phyloP scores from a whole-genome alignment of 1,284 basidiomycete species.

The Malassezia nana region DNA sequence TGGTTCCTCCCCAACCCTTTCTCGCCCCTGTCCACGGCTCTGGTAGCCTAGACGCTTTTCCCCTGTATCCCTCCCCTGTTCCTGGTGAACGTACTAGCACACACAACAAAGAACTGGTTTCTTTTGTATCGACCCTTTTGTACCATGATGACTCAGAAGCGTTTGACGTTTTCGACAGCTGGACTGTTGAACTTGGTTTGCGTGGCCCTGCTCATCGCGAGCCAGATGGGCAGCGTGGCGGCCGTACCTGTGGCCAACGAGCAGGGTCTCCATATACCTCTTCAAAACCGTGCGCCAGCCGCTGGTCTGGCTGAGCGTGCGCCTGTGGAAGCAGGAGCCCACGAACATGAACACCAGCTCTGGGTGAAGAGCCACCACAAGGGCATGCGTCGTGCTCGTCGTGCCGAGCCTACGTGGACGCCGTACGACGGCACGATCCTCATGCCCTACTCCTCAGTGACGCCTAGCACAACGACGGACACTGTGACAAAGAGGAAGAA shows the following conservation, averaged over 20 bases:
- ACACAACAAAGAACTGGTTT: slow-evolving; percentile 15
- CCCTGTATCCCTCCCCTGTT: background rate
- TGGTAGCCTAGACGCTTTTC: slow-evolving; percentile 13
- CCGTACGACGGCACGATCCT: slow-evolving; percentile 14
- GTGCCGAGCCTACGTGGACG: slow-evolving; percentile 17
- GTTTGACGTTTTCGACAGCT: slow-evolving; percentile 8
- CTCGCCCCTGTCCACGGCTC: slow-evolving; percentile 8
- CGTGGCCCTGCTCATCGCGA: slow-evolving; percentile 12
- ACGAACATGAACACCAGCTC: background rate
- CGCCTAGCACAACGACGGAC: background rate
- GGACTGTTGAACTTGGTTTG: slow-evolving; percentile 12
- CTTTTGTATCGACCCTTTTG: slow-evolving; percentile 3
- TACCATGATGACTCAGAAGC: slow-evolving; percentile 5
- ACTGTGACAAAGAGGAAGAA: slow-evolving; percentile 8
- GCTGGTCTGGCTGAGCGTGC: background rate
- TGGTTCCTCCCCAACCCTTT: background rate
- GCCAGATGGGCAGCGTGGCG: slow-evolving; percentile 3
- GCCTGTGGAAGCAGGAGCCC: background rate
- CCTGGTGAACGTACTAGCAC: slow-evolving; percentile 14
- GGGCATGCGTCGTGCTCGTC: slow-evolving; percentile 9
- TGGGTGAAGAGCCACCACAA: background rate
- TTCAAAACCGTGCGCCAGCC: background rate
- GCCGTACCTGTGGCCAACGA: background rate
- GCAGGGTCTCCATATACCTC: background rate
- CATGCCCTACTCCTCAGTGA: background rate